Evolutionary conservation across 176 grass and related monocot species (phyloP).

Genomic region (Eremochloa ophiuroides): DNA sequence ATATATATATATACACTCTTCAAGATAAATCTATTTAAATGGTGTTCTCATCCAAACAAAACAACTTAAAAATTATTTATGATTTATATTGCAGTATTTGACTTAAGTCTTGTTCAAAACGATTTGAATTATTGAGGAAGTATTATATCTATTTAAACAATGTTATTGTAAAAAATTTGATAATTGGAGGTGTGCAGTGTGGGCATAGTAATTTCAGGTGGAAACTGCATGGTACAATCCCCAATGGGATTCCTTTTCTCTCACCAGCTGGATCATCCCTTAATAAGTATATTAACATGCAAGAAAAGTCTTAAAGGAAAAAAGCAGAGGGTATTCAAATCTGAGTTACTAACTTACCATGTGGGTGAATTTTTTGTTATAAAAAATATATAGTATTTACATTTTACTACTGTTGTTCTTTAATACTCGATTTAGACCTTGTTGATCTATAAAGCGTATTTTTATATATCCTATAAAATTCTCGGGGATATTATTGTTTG

Average conservation of each 20-base stretch:
- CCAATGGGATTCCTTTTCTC: constrained; percentile 1
- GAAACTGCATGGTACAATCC: neutral
- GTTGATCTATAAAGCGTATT: neutral
- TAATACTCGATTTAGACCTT: neutral
- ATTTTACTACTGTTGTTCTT: neutral
- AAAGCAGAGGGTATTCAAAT: neutral
- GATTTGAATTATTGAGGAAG: too few species aligned
- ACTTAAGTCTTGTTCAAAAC: too few species aligned
- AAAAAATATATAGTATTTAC: neutral
- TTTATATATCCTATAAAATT: neutral
- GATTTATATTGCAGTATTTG: too few species aligned
- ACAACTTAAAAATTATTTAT: too few species aligned
- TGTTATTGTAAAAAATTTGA: neutral
- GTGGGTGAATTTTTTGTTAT: neutral
- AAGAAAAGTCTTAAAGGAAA: neutral
- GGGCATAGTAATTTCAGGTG: neutral
- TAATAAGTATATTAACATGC: neutral
- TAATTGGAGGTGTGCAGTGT: neutral
- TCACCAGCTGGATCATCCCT: neutral
- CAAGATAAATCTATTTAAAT: too few species aligned
- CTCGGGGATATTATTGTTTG: neutral
- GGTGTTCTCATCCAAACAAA: too few species aligned
- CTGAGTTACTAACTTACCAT: neutral
- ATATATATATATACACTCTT: too few species aligned
- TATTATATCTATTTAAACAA: neutral